A percentile compares a stretch with the other conserved stretches of the same genome.
Evolutionary conservation across 345 rosid species (phyloP).

Genomic region (Aquilaria malaccensis): DNA sequence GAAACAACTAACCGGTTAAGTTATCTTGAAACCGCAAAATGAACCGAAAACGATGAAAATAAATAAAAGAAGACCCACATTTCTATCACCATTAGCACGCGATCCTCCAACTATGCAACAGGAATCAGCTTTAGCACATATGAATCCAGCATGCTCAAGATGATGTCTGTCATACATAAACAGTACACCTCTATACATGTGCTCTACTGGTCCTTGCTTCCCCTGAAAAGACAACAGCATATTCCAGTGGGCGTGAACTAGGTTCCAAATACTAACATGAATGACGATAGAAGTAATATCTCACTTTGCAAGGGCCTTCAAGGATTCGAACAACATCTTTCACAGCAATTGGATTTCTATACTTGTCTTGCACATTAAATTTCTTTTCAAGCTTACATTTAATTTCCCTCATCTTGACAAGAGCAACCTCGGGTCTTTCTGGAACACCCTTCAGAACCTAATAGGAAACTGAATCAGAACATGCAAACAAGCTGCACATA

Average conservation of each 20-base stretch:
- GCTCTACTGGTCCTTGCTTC: constrained; percentile 92
- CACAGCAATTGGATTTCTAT: constrained; percentile 58
- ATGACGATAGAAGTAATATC: constrained; percentile 20
- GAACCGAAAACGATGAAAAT: constrained; percentile 3
- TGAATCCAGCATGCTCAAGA: constrained; percentile 96
- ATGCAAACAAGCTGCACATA: background rate
- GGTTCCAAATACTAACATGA: constrained; percentile 9
- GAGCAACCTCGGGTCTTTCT: constrained; percentile 79
- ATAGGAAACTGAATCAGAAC: constrained; percentile 1
- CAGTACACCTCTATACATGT: constrained; percentile 66
- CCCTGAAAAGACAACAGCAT: constrained; percentile 39
- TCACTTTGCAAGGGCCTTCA: constrained; percentile 88
- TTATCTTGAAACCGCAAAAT: background rate
- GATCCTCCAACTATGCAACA: constrained; percentile 84
- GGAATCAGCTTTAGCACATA: constrained; percentile 71
- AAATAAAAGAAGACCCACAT: constrained; percentile 36
- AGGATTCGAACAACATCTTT: constrained; percentile 76
- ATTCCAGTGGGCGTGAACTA: background rate
- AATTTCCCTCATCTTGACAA: constrained; percentile 86
- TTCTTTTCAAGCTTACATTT: constrained; percentile 87
- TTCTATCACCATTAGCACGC: constrained; percentile 55
- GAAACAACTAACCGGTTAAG: constrained; percentile 1
- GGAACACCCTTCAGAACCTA: constrained; percentile 75
- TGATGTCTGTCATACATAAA: constrained; percentile 87
- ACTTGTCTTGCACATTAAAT: constrained; percentile 57